Evolutionary conservation across 2,329 filamentous ascomycete species (phyloP).

Genomic region (Claviceps sp.): DNA sequence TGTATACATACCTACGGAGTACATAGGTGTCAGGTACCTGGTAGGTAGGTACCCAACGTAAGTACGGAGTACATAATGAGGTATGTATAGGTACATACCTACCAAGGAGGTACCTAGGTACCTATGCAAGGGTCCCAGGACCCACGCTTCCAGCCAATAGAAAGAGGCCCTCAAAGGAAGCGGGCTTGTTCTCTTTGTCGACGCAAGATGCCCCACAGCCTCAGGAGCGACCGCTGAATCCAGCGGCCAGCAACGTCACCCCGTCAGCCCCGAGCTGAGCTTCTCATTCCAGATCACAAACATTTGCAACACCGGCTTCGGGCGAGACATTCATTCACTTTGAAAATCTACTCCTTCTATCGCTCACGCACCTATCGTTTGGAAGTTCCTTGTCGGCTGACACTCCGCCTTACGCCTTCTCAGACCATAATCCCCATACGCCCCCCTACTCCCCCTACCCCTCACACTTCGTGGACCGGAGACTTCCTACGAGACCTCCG

Average conservation of each 20-base stretch:
- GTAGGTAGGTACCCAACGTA: too few species aligned
- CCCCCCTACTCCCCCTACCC: too few species aligned
- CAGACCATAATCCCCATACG: not conserved
- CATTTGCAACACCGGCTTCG: constrained; percentile 4
- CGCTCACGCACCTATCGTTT: not conserved
- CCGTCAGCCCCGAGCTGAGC: constrained; percentile 7
- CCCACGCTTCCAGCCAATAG: too few species aligned
- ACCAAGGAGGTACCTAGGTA: too few species aligned
- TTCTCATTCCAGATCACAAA: constrained; percentile 3
- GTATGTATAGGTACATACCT: too few species aligned
- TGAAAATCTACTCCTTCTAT: not conserved
- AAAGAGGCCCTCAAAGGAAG: too few species aligned
- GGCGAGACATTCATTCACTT: not conserved
- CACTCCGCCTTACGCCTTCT: not conserved
- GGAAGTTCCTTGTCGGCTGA: not conserved
- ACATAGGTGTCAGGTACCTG: too few species aligned
- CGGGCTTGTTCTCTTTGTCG: not conserved
- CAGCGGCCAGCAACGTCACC: constrained; percentile 7
- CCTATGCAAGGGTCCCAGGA: too few species aligned
- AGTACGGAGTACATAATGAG: too few species aligned
- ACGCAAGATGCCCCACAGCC: constrained; percentile 1
- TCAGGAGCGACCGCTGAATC: constrained; percentile 1
- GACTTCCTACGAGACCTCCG: too few species aligned
- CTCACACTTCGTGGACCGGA: too few species aligned
- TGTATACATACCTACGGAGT: too few species aligned